A percentile compares a stretch with the other conserved stretches of the same genome.
These are phyloP conservation scores for Erythrophleum fordii DNA, from an alignment of 306 rosid genomes.

Conservation along the genomic window DNA sequence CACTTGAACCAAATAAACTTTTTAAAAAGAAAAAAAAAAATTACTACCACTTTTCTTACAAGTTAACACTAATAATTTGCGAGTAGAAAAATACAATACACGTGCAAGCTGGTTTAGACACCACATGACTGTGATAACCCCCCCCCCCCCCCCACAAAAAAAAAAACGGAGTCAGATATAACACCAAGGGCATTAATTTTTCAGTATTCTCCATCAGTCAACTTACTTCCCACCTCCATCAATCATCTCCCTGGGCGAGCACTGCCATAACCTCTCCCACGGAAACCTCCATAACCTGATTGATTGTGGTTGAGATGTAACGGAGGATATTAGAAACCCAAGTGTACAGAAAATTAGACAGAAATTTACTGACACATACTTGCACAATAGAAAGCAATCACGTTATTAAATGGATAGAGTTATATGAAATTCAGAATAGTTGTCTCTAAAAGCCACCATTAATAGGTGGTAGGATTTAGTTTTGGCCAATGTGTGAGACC, in stretches of 20 bases:
- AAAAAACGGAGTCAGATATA: not conserved
- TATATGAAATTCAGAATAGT: not conserved
- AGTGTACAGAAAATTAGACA: not conserved
- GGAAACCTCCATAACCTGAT: constrained; percentile 68
- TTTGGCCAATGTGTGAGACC: not conserved
- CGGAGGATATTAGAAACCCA: constrained; percentile 13
- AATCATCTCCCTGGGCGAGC: constrained; percentile 69
- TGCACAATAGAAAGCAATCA: not conserved
- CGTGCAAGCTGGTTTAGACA: not conserved
- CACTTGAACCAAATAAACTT: constrained; percentile 3
- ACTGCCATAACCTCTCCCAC: constrained; percentile 62
- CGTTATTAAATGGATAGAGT: not conserved
- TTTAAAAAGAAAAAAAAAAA: not conserved
- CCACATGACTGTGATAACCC: not conserved
- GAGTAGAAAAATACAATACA: constrained; percentile 29
- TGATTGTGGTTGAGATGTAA: not conserved
- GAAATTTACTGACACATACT: not conserved
- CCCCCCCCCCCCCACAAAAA: not conserved
- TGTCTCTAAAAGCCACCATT: not conserved
- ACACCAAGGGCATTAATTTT: not conserved
- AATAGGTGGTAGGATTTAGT: not conserved
- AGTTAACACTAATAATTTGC: constrained; percentile 23
- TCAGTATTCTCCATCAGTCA: constrained; percentile 24
- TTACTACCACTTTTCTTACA: constrained; percentile 46
- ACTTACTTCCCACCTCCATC: constrained; percentile 11